phyloP scores from a whole-genome alignment of 2,329 filamentous ascomycete genomes.

The Trichophyton benhamiae region DNA sequence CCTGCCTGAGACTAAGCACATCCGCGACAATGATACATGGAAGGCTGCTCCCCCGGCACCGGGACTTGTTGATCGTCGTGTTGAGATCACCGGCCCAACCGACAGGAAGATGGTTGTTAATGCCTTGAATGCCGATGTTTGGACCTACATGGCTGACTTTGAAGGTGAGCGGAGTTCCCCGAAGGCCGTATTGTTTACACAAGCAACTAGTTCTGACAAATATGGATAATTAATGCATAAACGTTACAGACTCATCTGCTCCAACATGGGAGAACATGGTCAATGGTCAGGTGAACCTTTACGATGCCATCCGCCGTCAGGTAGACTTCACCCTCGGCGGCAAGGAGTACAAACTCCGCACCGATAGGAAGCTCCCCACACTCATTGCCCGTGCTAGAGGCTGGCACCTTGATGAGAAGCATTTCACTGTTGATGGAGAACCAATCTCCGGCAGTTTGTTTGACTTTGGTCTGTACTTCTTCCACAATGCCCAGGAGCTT shows the following conservation, averaged over 20 bases:
- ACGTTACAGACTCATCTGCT: slow-evolving; percentile 66
- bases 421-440: slow-evolving; percentile 89
- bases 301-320: slow-evolving; percentile 86
- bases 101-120: slow-evolving; percentile 99
- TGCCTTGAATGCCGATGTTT: slow-evolving; percentile 87
- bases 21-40: slow-evolving; percentile 90
- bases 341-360: slow-evolving; percentile 96
- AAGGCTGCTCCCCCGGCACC: slow-evolving; percentile 83
- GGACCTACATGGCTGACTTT: slow-evolving; percentile 99
- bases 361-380: slow-evolving; percentile 73
- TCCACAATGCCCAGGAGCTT: slow-evolving; percentile 88
- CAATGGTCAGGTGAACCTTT: slow-evolving; percentile 93
- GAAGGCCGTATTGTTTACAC: background rate
- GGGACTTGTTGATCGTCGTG: slow-evolving; percentile 79
- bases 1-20: slow-evolving; percentile 86
- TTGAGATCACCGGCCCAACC: slow-evolving; percentile 94
- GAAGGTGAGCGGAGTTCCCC: slow-evolving; percentile 57
- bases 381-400: slow-evolving; percentile 89
- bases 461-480: slow-evolving; percentile 98
- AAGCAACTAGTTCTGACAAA: background rate
- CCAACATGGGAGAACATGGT: slow-evolving; percentile 99
- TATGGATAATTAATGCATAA: background rate
- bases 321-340: slow-evolving; percentile 91
- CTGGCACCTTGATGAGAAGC: slow-evolving; percentile 98
- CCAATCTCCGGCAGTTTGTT: slow-evolving; percentile 86